These are phyloP conservation scores for Rosa chinensis DNA, from an alignment of 306 rosid genomes.

Conservation along the genomic window DNA sequence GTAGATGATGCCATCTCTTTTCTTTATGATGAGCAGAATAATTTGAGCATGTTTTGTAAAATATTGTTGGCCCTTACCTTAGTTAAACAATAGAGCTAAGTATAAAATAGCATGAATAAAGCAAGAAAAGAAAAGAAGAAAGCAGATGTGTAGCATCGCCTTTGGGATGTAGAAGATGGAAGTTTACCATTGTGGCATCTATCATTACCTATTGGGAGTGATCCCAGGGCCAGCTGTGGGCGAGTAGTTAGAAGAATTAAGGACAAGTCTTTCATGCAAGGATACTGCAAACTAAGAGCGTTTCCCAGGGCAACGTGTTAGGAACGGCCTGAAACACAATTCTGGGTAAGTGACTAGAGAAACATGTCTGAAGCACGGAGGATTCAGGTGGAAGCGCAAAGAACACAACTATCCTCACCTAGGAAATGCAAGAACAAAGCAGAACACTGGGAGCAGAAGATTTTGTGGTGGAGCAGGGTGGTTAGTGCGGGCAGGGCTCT, in stretches of 20 bases:
- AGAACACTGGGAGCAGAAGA: too few relatives aligned
- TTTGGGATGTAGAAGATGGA: not conserved
- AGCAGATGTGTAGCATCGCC: not conserved
- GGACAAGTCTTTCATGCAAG: not conserved
- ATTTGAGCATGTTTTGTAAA: not conserved
- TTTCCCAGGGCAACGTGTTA: too few relatives aligned
- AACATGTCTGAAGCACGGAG: not conserved
- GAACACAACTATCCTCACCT: too few relatives aligned
- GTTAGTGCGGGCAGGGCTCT: not conserved
- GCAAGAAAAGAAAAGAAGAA: not conserved
- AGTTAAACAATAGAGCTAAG: not conserved
- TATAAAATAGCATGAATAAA: not conserved
- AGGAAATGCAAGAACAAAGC: too few relatives aligned
- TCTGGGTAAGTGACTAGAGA: not conserved
- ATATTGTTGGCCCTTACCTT: not conserved
- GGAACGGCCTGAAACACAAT: not conserved
- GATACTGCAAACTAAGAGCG: too few relatives aligned
- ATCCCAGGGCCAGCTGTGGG: not conserved
- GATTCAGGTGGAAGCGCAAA: too few relatives aligned
- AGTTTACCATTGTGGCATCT: not conserved
- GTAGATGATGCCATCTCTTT: not conserved
- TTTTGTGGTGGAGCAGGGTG: not conserved
- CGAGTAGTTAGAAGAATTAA: too few relatives aligned
- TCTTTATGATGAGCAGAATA: not conserved
- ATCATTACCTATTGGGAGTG: not conserved